These are phyloP conservation scores for Phalaenopsis hybrid DNA, from an alignment of 116 monocot species.

Conservation along the genomic window DNA sequence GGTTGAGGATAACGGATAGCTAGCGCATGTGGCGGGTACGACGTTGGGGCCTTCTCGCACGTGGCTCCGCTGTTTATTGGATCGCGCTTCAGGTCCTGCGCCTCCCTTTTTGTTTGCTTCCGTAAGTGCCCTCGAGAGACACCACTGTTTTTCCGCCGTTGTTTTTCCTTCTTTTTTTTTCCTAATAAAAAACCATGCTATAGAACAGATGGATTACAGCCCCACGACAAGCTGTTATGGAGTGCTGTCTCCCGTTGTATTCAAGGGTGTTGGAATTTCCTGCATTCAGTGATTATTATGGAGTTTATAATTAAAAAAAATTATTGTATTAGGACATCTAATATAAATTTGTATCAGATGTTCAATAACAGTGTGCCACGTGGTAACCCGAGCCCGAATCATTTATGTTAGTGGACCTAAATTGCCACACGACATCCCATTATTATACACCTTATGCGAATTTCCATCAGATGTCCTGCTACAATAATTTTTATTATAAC, in stretches of 20 bases:
- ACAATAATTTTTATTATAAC: too few relatives aligned
- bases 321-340: too few relatives aligned
- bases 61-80: conserved; percentile 10
- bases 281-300: too few relatives aligned
- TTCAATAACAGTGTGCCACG: too few relatives aligned
- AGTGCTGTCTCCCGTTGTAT: background rate
- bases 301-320: too few relatives aligned
- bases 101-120: background rate
- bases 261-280: too few relatives aligned
- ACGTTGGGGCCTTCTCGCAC: background rate
- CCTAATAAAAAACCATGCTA: background rate
- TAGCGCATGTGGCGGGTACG: background rate
- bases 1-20: background rate
- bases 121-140: background rate
- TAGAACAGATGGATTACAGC: background rate
- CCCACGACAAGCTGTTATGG: background rate
- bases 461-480: too few relatives aligned
- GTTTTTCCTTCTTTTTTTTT: background rate
- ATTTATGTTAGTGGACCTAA: too few relatives aligned
- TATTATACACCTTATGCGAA: too few relatives aligned
- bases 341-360: too few relatives aligned
- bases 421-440: too few relatives aligned
- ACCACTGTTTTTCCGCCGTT: background rate
- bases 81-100: background rate
- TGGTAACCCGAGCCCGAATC: too few relatives aligned